Percentiles rank a stretch among this genome's conserved stretches.
These are phyloP conservation scores for Austropuccinia psidii DNA, from an alignment of 1,284 basidiomycete genomes.

Conservation along the genomic window DNA sequence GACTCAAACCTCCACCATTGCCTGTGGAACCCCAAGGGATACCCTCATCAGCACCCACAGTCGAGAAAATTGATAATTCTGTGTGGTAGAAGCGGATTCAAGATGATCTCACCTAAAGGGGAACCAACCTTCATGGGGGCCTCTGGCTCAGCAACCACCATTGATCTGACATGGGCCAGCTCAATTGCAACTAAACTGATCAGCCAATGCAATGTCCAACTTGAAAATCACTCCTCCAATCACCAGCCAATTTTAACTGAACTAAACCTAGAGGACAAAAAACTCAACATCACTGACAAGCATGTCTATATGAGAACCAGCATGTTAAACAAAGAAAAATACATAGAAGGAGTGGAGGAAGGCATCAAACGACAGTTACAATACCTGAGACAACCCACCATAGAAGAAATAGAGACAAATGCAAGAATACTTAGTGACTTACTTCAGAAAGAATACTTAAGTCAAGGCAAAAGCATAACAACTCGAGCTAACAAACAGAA, in stretches of 20 bases:
- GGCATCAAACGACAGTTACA: too few species aligned
- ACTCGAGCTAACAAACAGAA: too few species aligned
- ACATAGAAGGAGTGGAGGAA: too few species aligned
- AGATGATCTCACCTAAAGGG: slow-evolving; percentile 7
- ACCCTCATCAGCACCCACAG: neutral
- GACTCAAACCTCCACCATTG: slow-evolving; percentile 18
- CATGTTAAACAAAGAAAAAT: too few species aligned
- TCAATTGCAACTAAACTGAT: neutral
- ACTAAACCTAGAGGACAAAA: neutral
- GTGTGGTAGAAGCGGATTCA: neutral
- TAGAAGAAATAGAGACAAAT: too few species aligned
- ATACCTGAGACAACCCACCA: too few species aligned
- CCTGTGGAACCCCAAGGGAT: neutral
- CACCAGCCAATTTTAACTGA: neutral
- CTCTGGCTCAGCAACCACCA: neutral
- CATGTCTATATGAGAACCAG: too few species aligned
- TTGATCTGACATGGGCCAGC: neutral
- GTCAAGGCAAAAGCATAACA: neutral
- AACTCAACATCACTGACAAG: neutral
- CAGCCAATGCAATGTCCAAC: neutral
- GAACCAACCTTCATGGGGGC: neutral
- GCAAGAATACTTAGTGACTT: too few species aligned
- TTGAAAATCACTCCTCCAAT: neutral
- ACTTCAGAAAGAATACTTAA: neutral
- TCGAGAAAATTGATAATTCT: neutral